A percentile compares a stretch with the other conserved stretches of the same genome.
Evolutionary conservation across 2,329 filamentous ascomycete genomes (phyloP).

Genomic region (Nothopassalora personata): DNA sequence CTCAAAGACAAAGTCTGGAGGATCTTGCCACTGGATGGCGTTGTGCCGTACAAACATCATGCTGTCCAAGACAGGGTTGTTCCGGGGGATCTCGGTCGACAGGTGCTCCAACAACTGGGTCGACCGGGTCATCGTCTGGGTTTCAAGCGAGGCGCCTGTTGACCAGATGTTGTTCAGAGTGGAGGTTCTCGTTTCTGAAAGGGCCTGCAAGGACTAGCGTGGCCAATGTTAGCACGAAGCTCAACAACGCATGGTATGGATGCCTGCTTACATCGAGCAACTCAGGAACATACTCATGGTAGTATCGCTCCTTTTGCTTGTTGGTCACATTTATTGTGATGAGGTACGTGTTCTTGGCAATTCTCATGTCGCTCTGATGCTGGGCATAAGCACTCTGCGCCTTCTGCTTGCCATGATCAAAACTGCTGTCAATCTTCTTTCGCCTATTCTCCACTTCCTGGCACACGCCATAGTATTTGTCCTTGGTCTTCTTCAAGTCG

Average conservation of each 20-base stretch:
- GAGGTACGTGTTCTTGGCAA: conserved; percentile 95
- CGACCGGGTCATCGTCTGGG: conserved; percentile 69
- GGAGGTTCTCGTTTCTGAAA: conserved; percentile 80
- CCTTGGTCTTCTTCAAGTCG: conserved; percentile 84
- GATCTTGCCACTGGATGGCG: conserved; percentile 72
- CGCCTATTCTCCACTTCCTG: conserved; percentile 91
- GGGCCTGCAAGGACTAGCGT: conserved; percentile 69
- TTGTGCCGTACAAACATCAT: conserved; percentile 99
- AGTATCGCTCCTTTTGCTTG: conserved; percentile 95
- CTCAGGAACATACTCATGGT: conserved; percentile 93
- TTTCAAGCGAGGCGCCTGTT: conserved; percentile 72
- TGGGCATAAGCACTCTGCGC: conserved; percentile 88
- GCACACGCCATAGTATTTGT: conserved; percentile 86
- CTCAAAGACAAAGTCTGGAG: conserved; percentile 78
- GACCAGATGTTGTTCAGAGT: conserved; percentile 85
- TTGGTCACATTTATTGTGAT: conserved; percentile 96
- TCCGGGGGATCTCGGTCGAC: conserved; percentile 75
- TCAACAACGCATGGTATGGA: neutral
- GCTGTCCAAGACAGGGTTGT: conserved; percentile 82
- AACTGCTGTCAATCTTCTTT: conserved; percentile 92
- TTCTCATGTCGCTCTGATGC: conserved; percentile 91
- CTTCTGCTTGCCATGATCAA: conserved; percentile 79
- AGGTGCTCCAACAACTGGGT: conserved; percentile 67
- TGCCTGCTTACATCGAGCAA: conserved; percentile 66
- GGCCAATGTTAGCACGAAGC: neutral